These are phyloP conservation scores for Ceratocystis huliohia DNA, from an alignment of 2,329 filamentous ascomycete species.

Conservation along the genomic window DNA sequence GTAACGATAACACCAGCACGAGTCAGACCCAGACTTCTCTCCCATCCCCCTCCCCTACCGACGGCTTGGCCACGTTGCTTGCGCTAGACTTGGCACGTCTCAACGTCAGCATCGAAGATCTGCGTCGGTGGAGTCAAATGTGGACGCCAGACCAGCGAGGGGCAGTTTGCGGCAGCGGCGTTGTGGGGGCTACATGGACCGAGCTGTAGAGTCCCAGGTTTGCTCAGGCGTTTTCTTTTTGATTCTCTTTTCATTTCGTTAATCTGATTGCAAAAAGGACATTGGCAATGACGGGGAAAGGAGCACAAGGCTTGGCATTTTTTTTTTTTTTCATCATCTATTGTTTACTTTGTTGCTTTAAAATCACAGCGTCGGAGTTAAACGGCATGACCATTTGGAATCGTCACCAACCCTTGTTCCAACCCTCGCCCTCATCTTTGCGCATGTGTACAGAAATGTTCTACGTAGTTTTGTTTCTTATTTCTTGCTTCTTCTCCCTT, in stretches of 20 bases:
- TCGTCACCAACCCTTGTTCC: not conserved
- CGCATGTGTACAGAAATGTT: not conserved
- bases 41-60: constrained; percentile 23
- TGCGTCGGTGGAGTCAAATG: constrained; percentile 24
- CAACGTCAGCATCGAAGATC: constrained; percentile 41
- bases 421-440: not conserved
- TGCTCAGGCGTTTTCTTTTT: not conserved
- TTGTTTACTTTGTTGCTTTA: not conserved
- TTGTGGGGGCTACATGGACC: constrained; percentile 13
- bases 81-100: constrained; percentile 42
- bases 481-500: not conserved
- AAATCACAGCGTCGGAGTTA: not conserved
- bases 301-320: not conserved
- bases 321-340: not conserved
- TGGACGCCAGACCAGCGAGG: constrained; percentile 23
- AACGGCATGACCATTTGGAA: not conserved
- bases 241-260: not conserved
- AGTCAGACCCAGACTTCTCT: too few relatives aligned
- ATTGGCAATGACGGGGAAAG: not conserved
- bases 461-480: not conserved
- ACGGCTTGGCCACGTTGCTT: constrained; percentile 33
- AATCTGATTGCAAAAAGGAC: not conserved
- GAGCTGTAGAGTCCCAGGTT: constrained; percentile 7
- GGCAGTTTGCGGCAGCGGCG: constrained; percentile 20
- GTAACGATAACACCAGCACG: too few relatives aligned